Conservation (phyloP, 495 filamentous ascomycete species). For the Cenococcum geophilum region DNA sequence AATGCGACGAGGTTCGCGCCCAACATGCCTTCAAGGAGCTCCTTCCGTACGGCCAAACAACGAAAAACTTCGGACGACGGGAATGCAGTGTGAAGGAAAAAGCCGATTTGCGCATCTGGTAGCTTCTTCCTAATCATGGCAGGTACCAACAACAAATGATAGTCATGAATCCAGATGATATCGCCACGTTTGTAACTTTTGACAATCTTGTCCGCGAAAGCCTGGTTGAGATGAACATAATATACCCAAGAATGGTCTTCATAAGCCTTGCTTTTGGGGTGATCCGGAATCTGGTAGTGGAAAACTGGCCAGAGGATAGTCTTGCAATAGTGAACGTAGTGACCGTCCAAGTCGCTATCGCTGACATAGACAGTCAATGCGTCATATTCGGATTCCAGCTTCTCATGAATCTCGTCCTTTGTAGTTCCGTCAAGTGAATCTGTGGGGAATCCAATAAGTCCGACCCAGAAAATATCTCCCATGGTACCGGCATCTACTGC, state of each 20-base stretch:
- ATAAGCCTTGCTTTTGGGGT: slow-evolving; percentile 95
- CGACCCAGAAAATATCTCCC: slow-evolving; percentile 75
- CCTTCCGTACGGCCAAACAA: slow-evolving; percentile 74
- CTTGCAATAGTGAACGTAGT: slow-evolving; percentile 91
- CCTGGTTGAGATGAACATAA: slow-evolving; percentile 84
- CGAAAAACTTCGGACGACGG: slow-evolving; percentile 93
- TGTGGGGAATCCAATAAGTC: slow-evolving; percentile 85
- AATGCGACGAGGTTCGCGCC: slow-evolving; percentile 88
- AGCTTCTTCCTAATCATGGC: slow-evolving; percentile 78
- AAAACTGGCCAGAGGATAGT: slow-evolving; percentile 57
- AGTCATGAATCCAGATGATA: slow-evolving; percentile 90
- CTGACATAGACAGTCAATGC: slow-evolving; percentile 75
- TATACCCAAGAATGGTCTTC: slow-evolving; percentile 93
- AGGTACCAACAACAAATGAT: slow-evolving; percentile 88
- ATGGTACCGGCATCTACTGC: slow-evolving; percentile 58
- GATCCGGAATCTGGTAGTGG: slow-evolving; percentile 93
- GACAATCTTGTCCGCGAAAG: slow-evolving; percentile 81
- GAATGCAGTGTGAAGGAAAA: slow-evolving; percentile 92
- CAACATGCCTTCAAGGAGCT: slow-evolving; percentile 83
- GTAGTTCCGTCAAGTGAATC: slow-evolving; percentile 66
- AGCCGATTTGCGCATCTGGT: slow-evolving; percentile 86
- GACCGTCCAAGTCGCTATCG: slow-evolving; percentile 84
- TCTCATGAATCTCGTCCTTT: slow-evolving; percentile 71
- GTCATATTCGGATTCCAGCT: slow-evolving; percentile 69
- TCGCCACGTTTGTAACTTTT: slow-evolving; percentile 88